Evolutionary conservation across 441 rosid genomes (phyloP).

Genomic region (Populus hybrid): DNA sequence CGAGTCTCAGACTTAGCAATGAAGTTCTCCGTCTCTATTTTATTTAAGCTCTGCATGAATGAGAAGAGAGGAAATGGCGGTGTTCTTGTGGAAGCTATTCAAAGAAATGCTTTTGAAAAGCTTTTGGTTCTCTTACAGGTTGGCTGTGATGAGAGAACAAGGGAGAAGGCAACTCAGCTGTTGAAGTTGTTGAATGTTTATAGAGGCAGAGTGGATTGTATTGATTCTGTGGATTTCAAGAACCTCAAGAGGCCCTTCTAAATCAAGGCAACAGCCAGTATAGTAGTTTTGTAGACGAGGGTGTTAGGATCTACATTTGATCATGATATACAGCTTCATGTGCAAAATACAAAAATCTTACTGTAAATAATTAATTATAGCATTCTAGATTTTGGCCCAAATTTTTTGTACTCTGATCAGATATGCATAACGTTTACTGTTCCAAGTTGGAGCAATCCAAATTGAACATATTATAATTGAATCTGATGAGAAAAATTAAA

Average conservation of each 20-base stretch:
- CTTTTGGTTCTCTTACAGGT: slow-evolving; percentile 65
- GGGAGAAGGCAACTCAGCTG: slow-evolving; percentile 64
- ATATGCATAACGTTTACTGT: too few relatives aligned
- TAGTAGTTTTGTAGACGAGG: neutral
- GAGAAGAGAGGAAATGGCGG: slow-evolving; percentile 28
- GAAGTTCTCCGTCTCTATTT: slow-evolving; percentile 52
- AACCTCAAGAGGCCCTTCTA: slow-evolving; percentile 64
- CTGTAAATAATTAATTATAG: neutral
- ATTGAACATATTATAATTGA: too few relatives aligned
- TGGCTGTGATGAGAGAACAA: slow-evolving; percentile 68
- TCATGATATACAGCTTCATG: neutral
- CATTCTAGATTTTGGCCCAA: neutral
- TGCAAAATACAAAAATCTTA: neutral
- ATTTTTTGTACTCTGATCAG: neutral
- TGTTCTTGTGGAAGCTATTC: slow-evolving; percentile 60
- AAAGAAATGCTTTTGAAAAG: slow-evolving; percentile 82
- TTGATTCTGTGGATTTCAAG: slow-evolving; percentile 69
- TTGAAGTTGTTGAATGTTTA: slow-evolving; percentile 58
- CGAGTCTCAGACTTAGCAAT: slow-evolving; percentile 67
- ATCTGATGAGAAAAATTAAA: too few relatives aligned
- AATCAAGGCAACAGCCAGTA: slow-evolving; percentile 1
- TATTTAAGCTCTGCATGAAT: slow-evolving; percentile 67
- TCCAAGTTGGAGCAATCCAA: too few relatives aligned
- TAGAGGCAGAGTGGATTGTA: slow-evolving; percentile 53
- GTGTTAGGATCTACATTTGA: neutral